These are phyloP conservation scores for Glonium stellatum DNA, from an alignment of 495 filamentous ascomycete genomes.

Conservation along the genomic window DNA sequence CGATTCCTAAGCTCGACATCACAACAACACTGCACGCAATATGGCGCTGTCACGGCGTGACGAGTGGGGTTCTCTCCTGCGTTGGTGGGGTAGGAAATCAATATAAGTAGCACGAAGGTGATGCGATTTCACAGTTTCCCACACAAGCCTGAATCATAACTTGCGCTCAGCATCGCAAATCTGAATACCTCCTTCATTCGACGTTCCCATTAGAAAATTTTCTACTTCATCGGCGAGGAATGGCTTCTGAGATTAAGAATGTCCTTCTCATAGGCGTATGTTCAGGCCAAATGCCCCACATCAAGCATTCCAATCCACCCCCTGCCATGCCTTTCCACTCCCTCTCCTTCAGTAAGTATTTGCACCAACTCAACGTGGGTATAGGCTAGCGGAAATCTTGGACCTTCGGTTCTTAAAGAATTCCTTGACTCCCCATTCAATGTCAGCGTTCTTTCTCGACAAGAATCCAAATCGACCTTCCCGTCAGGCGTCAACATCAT, in stretches of 20 bases:
- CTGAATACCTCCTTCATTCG: no score
- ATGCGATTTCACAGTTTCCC: no score
- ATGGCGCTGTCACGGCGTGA: no score
- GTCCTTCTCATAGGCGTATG: slow-evolving; percentile 24
- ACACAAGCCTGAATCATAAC: no score
- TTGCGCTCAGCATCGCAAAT: no score
- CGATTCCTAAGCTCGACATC: no score
- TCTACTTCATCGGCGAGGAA: neutral
- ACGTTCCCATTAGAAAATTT: no score
- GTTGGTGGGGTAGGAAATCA: no score
- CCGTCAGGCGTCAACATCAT: slow-evolving; percentile 39
- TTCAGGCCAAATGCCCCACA: slow-evolving; percentile 10
- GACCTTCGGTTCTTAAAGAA: slow-evolving; percentile 36
- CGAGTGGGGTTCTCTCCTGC: no score
- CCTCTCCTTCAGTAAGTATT: neutral
- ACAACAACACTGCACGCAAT: no score
- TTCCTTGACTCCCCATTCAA: slow-evolving; percentile 48
- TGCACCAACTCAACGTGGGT: neutral
- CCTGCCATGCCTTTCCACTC: neutral
- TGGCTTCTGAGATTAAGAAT: slow-evolving; percentile 27
- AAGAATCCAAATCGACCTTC: slow-evolving; percentile 38
- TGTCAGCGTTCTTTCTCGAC: slow-evolving; percentile 46
- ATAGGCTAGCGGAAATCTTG: slow-evolving; percentile 39
- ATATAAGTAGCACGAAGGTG: no score
- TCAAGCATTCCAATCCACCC: neutral